Conservation (phyloP, 1,284 basidiomycete species). For the Spongispora temasekensis region DNA sequence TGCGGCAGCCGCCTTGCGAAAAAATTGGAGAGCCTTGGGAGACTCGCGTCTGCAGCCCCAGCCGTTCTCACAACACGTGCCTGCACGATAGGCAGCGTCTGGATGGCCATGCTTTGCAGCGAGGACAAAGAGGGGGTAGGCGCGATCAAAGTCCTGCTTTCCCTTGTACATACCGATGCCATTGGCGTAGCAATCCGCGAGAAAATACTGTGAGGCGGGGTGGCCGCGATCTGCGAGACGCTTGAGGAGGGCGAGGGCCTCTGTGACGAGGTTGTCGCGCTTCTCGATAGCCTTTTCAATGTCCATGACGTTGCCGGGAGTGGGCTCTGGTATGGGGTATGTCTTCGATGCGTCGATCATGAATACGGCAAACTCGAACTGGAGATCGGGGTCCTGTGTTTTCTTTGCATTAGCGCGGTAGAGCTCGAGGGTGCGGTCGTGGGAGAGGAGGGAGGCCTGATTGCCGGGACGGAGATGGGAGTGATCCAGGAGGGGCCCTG, state of each 20-base stretch:
- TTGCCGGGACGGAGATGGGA: conserved; percentile 94
- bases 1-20: conserved; percentile 89
- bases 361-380: conserved; percentile 98
- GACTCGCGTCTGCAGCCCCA: conserved; percentile 96
- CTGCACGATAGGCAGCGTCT: conserved; percentile 94
- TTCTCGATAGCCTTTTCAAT: conserved; percentile 82
- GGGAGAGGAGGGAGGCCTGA: conserved; percentile 88
- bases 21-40: conserved; percentile 92
- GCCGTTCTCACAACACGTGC: conserved; percentile 98
- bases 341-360: conserved; percentile 96
- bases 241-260: conserved; percentile 86
- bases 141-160: conserved; percentile 95
- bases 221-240: conserved; percentile 93
- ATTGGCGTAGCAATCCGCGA: conserved; percentile 97
- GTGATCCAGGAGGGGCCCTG: conserved; percentile 80
- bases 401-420: conserved; percentile 99
- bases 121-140: conserved; percentile 94
- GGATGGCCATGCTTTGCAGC: conserved; percentile 99
- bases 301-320: conserved; percentile 71
- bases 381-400: conserved; percentile 96
- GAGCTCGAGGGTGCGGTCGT: conserved; percentile 94
- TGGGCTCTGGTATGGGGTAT: conserved; percentile 70
- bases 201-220: conserved; percentile 93
- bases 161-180: conserved; percentile 89
- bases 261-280: conserved; percentile 83